These are phyloP conservation scores for Lentinula sp. DNA, from an alignment of 768 basidiomycete species.

Conservation along the genomic window DNA sequence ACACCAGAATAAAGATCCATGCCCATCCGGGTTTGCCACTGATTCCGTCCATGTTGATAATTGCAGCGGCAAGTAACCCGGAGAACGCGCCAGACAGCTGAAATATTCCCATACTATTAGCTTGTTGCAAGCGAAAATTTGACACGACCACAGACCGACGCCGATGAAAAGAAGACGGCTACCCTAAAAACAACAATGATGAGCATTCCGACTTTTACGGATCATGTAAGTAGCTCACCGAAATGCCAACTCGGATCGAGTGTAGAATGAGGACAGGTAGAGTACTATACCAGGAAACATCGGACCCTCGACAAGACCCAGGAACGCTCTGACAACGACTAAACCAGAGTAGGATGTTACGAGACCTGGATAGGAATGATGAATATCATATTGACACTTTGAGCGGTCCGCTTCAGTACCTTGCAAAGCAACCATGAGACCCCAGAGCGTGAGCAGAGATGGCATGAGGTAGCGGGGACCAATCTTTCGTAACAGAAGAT, in stretches of 20 bases:
- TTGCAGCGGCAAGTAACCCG: conserved; percentile 56
- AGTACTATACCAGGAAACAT: conserved; percentile 27
- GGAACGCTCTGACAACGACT: conserved; percentile 41
- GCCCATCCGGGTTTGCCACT: conserved; percentile 52
- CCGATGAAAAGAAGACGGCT: conserved; percentile 29
- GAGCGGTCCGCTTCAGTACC: conserved; percentile 19
- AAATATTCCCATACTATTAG: background rate
- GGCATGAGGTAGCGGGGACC: conserved; percentile 48
- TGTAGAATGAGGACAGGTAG: conserved; percentile 35
- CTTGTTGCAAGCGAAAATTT: background rate
- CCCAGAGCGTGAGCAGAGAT: conserved; percentile 42
- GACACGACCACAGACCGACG: conserved; percentile 20
- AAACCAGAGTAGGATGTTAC: conserved; percentile 42
- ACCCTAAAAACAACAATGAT: conserved; percentile 18
- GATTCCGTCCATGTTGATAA: conserved; percentile 50
- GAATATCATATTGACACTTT: background rate
- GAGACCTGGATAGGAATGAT: conserved; percentile 24
- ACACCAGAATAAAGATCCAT: conserved; percentile 48
- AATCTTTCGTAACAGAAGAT: conserved; percentile 35
- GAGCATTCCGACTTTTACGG: background rate
- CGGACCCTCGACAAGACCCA: conserved; percentile 46
- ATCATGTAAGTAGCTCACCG: conserved; percentile 15
- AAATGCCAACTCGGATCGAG: conserved; percentile 25
- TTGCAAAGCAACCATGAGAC: conserved; percentile 40
- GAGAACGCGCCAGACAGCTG: conserved; percentile 55